Conservation (phyloP, 2,329 filamentous ascomycete genomes). For the Neofusicoccum cordaticola region DNA sequence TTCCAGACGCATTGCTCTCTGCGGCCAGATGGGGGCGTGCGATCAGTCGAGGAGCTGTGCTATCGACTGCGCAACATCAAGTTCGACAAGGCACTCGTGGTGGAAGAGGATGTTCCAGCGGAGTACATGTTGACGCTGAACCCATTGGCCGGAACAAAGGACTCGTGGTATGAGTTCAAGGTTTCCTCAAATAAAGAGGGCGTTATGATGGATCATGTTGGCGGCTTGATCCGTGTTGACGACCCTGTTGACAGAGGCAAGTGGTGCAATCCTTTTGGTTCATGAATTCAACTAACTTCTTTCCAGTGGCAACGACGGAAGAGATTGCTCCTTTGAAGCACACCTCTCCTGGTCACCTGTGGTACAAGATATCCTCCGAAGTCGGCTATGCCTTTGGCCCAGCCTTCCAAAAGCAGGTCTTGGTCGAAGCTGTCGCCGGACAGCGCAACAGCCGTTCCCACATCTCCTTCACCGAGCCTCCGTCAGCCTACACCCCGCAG, state of each 20-base stretch:
- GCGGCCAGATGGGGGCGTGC: neutral
- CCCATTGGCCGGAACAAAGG: slow-evolving; percentile 5
- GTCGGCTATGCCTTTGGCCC: slow-evolving; percentile 25
- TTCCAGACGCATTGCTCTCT: slow-evolving; percentile 5
- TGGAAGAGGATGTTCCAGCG: slow-evolving; percentile 23
- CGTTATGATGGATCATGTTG: slow-evolving; percentile 23
- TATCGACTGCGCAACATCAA: slow-evolving; percentile 24
- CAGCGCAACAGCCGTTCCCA: slow-evolving; percentile 15
- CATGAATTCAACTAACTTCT: too few species aligned
- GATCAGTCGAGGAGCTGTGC: slow-evolving; percentile 22
- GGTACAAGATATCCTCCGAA: slow-evolving; percentile 24
- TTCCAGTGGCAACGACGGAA: neutral
- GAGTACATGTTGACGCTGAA: slow-evolving; percentile 24
- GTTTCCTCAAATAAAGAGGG: slow-evolving; percentile 20
- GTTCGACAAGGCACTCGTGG: slow-evolving; percentile 22
- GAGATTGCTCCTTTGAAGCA: slow-evolving; percentile 17
- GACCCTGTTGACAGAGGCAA: neutral
- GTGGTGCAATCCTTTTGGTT: too few species aligned
- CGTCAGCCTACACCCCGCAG: slow-evolving; percentile 21
- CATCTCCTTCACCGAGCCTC: slow-evolving; percentile 21
- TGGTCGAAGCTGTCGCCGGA: slow-evolving; percentile 17
- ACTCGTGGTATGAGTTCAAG: slow-evolving; percentile 23
- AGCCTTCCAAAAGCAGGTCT: slow-evolving; percentile 22
- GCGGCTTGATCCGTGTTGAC: slow-evolving; percentile 22
- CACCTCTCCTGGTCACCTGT: slow-evolving; percentile 16